Percentiles rank a stretch among this genome's conserved stretches.
Conservation (phyloP, 2,329 filamentous ascomycete genomes). For the Lasiodiplodia hormozganensis region DNA sequence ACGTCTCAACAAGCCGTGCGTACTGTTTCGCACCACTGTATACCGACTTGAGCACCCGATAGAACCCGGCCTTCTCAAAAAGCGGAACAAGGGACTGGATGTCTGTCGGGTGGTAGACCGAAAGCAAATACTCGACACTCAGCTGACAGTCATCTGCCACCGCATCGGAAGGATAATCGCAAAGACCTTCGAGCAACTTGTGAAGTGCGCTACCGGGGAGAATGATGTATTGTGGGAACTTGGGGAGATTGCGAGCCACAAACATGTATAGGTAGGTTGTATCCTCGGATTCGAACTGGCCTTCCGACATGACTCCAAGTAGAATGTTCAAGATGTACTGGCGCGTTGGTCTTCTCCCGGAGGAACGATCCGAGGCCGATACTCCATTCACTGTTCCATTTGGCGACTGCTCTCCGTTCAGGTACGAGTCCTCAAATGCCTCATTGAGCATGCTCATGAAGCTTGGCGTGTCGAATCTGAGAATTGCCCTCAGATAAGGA, state of each 20-base stretch:
- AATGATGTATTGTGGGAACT: constrained; percentile 94
- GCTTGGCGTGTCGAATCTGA: constrained; percentile 88
- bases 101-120: constrained; percentile 89
- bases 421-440: constrained; percentile 91
- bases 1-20: constrained; percentile 76
- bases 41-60: constrained; percentile 87
- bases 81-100: constrained; percentile 76
- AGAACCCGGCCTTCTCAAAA: constrained; percentile 83
- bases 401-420: constrained; percentile 77
- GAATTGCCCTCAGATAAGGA: constrained; percentile 80
- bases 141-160: constrained; percentile 93
- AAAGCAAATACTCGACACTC: constrained; percentile 94
- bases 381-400: constrained; percentile 53
- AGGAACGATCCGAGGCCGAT: constrained; percentile 36
- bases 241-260: constrained; percentile 91
- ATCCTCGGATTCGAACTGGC: constrained; percentile 78
- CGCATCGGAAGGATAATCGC: constrained; percentile 79
- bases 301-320: constrained; percentile 83
- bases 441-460: constrained; percentile 96
- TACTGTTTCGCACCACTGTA: constrained; percentile 83
- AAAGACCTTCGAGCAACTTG: constrained; percentile 80
- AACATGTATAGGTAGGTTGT: constrained; percentile 99
- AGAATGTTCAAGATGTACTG: constrained; percentile 93
- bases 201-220: constrained; percentile 86
- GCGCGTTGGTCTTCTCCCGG: constrained; percentile 67